Evolutionary conservation across 345 rosid species (phyloP).

Genomic region (Lagerstroemia speciosa): DNA sequence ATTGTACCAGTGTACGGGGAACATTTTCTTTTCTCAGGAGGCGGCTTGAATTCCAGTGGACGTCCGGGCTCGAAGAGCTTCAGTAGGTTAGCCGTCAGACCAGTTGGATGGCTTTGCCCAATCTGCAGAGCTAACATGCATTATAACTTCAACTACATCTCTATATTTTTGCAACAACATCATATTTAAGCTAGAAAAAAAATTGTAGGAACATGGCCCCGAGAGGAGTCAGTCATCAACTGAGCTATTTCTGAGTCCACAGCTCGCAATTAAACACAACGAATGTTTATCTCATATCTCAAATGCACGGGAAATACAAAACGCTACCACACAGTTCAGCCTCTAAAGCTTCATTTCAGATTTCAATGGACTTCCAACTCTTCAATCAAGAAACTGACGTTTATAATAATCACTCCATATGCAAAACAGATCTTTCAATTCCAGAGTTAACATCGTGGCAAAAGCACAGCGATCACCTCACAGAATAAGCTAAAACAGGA

Average conservation of each 20-base stretch:
- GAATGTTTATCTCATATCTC: background rate
- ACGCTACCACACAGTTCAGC: background rate
- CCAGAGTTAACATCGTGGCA: background rate
- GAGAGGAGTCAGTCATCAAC: background rate
- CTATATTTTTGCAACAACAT: background rate
- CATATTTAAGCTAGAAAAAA: no score
- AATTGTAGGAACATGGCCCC: background rate
- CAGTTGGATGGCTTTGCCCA: slow-evolving; percentile 96
- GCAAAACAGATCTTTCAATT: background rate
- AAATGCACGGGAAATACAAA: background rate
- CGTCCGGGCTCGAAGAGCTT: slow-evolving; percentile 92
- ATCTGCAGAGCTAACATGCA: slow-evolving; percentile 47
- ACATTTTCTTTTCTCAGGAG: slow-evolving; percentile 88
- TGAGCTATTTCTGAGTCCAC: background rate
- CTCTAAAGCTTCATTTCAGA: background rate
- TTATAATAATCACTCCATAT: background rate
- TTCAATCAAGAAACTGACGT: background rate
- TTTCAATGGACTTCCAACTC: background rate
- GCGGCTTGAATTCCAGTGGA: slow-evolving; percentile 77
- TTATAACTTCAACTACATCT: background rate
- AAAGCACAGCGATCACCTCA: background rate
- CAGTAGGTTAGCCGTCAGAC: slow-evolving; percentile 73
- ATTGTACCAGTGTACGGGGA: slow-evolving; percentile 57
- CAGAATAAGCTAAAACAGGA: background rate
- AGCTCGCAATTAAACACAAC: background rate